Conservation (phyloP, 176 grass and related monocot species). For the Hyparrhenia diplandra region DNA sequence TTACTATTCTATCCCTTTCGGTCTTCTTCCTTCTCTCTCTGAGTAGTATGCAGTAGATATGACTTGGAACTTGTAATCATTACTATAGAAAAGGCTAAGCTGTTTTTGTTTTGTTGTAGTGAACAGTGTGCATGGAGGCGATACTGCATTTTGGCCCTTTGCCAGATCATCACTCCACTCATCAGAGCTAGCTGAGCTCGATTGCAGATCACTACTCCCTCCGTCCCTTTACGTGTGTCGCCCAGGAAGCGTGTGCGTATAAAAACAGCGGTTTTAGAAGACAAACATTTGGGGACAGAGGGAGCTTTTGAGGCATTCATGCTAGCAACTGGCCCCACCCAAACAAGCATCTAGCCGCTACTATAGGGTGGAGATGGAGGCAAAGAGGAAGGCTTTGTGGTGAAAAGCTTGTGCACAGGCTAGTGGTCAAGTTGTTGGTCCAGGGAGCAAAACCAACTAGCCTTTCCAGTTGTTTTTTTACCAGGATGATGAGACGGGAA, state of each 20-base stretch:
- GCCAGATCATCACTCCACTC: neutral
- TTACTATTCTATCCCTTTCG: neutral
- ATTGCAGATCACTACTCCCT: no score
- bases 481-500: neutral
- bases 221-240: no score
- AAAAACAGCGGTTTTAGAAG: no score
- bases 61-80: neutral
- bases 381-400: neutral
- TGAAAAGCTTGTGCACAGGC: slow-evolving; percentile 6
- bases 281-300: no score
- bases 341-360: neutral
- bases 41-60: neutral
- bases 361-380: neutral
- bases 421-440: neutral
- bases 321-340: neutral
- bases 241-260: no score
- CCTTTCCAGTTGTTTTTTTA: neutral
- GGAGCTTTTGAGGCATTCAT: no score
- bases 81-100: neutral
- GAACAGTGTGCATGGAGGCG: neutral
- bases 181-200: no score
- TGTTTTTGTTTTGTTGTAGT: neutral
- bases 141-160: no score
- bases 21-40: neutral
- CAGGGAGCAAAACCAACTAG: neutral